phyloP scores from a whole-genome alignment of 108 stramenopile genomes.

The Cyclotella distinguenda region DNA sequence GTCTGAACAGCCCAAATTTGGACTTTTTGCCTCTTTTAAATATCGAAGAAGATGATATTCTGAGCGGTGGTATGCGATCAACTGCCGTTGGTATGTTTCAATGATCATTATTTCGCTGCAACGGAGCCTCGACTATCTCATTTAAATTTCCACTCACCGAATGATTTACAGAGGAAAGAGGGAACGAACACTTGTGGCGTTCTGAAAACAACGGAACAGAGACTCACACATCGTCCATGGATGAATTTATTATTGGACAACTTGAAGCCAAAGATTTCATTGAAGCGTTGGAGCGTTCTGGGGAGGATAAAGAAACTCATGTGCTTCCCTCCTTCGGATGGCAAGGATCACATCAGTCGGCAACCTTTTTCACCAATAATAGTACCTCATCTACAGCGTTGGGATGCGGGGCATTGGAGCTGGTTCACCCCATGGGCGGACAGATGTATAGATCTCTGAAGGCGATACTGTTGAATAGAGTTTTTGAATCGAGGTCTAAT shows the following conservation, averaged over 20 bases:
- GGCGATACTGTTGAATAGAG: constrained; percentile 55
- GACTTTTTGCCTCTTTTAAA: constrained; percentile 84
- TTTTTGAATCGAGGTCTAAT: constrained; percentile 73
- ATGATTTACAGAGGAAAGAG: constrained; percentile 75
- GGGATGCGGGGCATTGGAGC: constrained; percentile 86
- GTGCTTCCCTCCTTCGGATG: constrained; percentile 81
- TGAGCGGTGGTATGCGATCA: constrained; percentile 60
- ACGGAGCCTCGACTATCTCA: too few species aligned
- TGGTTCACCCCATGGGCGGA: constrained; percentile 81
- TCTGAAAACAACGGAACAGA: constrained; percentile 85
- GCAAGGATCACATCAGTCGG: constrained; percentile 77
- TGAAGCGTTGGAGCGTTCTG: constrained; percentile 72
- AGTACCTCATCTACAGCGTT: constrained; percentile 70
- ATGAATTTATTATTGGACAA: constrained; percentile 82
- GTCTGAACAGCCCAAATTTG: constrained; percentile 77
- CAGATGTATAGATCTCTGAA: constrained; percentile 76
- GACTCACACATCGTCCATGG: constrained; percentile 78
- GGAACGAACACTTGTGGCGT: constrained; percentile 84
- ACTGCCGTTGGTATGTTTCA: constrained; percentile 50
- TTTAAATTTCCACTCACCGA: too few species aligned
- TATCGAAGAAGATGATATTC: constrained; percentile 75
- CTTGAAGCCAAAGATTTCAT: constrained; percentile 64
- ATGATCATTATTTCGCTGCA: background rate
- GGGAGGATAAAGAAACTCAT: constrained; percentile 58
- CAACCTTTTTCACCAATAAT: constrained; percentile 77